Evolutionary conservation across 192 early-diverging fungal species (phyloP).

Genomic region (Coemansia sp.): DNA sequence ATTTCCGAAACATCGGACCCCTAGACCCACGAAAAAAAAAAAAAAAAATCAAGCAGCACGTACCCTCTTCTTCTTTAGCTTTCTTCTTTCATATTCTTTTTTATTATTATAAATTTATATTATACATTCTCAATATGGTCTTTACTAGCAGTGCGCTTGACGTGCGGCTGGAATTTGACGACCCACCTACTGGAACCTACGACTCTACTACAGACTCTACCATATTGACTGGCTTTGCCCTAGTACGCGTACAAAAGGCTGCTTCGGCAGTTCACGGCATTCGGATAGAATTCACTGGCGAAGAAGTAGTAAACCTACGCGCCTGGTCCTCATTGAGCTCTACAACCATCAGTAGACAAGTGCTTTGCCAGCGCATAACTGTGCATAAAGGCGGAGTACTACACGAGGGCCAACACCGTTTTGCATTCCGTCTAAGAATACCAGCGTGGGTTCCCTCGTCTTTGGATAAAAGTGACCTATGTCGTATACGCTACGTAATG

Average conservation of each 20-base stretch:
- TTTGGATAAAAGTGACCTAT: constrained; percentile 34
- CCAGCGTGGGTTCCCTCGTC: constrained; percentile 48
- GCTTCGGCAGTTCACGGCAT: constrained; percentile 21
- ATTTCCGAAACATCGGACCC: background rate
- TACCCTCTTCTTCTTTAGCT: background rate
- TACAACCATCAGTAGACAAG: constrained; percentile 25
- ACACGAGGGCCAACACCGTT: constrained; percentile 33
- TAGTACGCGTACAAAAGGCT: constrained; percentile 14
- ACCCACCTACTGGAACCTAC: background rate
- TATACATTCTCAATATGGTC: constrained; percentile 20
- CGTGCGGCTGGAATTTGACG: constrained; percentile 25
- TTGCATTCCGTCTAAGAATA: constrained; percentile 24
- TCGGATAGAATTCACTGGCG: constrained; percentile 38
- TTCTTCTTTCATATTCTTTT: constrained; percentile 7
- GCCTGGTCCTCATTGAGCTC: constrained; percentile 34
- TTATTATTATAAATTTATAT: background rate
- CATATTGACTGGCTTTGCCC: constrained; percentile 12
- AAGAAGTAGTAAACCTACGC: constrained; percentile 41
- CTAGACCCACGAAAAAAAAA: background rate
- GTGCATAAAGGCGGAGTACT: constrained; percentile 23
- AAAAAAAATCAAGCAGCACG: background rate
- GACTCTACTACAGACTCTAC: constrained; percentile 7
- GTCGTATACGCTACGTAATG: constrained; percentile 41
- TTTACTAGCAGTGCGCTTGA: constrained; percentile 38
- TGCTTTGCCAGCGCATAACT: constrained; percentile 5